phyloP scores from a whole-genome alignment of 495 filamentous ascomycete species.

The Penicillium lividum region DNA sequence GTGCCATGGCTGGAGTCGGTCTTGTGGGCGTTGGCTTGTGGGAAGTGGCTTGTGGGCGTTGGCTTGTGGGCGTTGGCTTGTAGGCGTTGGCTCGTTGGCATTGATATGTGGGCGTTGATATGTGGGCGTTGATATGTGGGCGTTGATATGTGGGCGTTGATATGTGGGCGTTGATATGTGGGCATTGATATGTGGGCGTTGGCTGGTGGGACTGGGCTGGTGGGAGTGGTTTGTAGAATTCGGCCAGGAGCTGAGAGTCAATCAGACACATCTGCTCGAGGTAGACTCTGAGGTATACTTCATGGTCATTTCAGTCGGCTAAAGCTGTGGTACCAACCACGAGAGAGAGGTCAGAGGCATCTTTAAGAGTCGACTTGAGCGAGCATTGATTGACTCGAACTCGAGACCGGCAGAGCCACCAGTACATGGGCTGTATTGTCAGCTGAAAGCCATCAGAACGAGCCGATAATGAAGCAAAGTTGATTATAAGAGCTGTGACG shows the following conservation, averaged over 20 bases:
- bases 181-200: no score
- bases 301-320: background rate
- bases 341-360: background rate
- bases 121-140: no score
- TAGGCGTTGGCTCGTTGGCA: no score
- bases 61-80: background rate
- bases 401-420: background rate
- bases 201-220: no score
- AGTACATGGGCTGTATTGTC: background rate
- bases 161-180: no score
- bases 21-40: background rate
- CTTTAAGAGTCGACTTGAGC: background rate
- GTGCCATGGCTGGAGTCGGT: slow-evolving; percentile 1
- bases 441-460: background rate
- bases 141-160: no score
- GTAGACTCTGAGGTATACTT: background rate
- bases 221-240: no score
- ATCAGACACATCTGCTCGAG: background rate
- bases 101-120: no score
- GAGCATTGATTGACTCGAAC: background rate
- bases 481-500: background rate
- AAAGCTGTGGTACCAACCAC: background rate
- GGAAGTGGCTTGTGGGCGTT: background rate
- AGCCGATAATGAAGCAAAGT: background rate
- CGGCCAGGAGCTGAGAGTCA: background rate